Evolutionary conservation across 768 basidiomycete genomes (phyloP), one percentile per base, ranked within the genome.

Genomic region (Amanita phalloides): DNA sequence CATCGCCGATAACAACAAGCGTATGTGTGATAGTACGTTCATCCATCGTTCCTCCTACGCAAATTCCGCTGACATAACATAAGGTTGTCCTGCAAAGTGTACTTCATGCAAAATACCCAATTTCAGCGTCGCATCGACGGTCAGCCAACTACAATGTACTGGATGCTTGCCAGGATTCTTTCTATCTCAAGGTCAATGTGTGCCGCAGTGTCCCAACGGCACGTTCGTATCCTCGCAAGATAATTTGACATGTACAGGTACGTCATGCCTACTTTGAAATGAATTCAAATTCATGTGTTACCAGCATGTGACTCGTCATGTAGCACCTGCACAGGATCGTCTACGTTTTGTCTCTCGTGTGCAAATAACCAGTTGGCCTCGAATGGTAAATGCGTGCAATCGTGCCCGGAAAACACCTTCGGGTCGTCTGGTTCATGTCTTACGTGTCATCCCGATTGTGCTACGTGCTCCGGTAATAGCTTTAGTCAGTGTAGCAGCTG

Each of bases 401-500:
- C 77, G 14, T 92, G 90, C 61, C 87, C 90, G 0, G 71, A 78
- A 9, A 76, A 75, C 54, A 79, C 82, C 1, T 86, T 90, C 69
- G 67, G 77, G 47, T 76, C 85, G 6, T 72, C 78, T 7, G 75
- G 79, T 6, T 66, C 78, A 13, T 93, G 90, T 66, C 63, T 81
- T 45, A 56, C 78, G 6, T 94, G 90, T 65, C 87, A 92, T 57
- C 79, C 87, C 0, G 90, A 92, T 64, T 94, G 90, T 57, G 74
- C 77, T 10, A 79, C 82, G 9, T 94, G 90, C 64, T 77, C 79
- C 10, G 86, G 87, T 6, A 66, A 73, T 43, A 71, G 76, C 0
- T 88, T 88, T 68, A 84, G 76, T 58, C 82, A 91, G 62, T 94
- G 90, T 68, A 70, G 78, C 1, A 76, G 80, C 43, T 92, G 89